A percentile compares a stretch with the other conserved stretches of the same genome.
These are phyloP conservation scores for Corylus heterophylla DNA, from an alignment of 306 rosid genomes.

Conservation along the genomic window DNA sequence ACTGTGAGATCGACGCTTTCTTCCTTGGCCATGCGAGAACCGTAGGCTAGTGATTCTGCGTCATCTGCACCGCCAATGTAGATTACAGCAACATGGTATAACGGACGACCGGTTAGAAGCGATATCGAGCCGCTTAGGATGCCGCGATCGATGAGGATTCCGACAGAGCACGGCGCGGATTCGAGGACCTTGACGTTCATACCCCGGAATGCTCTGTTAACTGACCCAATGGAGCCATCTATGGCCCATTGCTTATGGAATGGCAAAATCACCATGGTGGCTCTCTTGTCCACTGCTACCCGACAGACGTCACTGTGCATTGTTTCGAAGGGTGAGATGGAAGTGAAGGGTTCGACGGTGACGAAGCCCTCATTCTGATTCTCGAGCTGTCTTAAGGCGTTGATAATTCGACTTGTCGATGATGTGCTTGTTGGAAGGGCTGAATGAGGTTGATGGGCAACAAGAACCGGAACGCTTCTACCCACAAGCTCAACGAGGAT, in stretches of 20 bases:
- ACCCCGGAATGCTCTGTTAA: conserved; percentile 27
- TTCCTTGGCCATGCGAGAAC: conserved; percentile 57
- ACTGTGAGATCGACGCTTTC: conserved; percentile 47
- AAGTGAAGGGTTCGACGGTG: conserved; percentile 48
- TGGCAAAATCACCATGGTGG: conserved; percentile 54
- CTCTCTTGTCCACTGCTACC: conserved; percentile 37
- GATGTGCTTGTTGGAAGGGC: conserved; percentile 6
- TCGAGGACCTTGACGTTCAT: conserved; percentile 52
- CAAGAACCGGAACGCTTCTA: conserved; percentile 49
- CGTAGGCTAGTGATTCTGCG: conserved; percentile 64
- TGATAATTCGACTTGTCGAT: conserved; percentile 35
- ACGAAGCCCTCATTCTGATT: conserved; percentile 37
- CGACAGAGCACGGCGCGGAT: conserved; percentile 63
- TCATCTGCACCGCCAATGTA: conserved; percentile 77
- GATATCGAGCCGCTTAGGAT: conserved; percentile 30
- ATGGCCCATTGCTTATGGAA: conserved; percentile 70
- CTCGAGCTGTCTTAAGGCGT: conserved; percentile 49
- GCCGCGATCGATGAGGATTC: conserved; percentile 65
- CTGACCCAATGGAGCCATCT: conserved; percentile 45
- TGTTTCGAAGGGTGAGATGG: conserved; percentile 39
- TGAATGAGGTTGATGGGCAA: conserved; percentile 39
- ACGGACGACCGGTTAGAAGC: conserved; percentile 16
- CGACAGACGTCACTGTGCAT: conserved; percentile 47
- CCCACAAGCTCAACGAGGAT: conserved; percentile 55
- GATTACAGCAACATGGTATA: conserved; percentile 49